phyloP scores from a whole-genome alignment of 768 basidiomycete genomes.

The Boletales sp. region DNA sequence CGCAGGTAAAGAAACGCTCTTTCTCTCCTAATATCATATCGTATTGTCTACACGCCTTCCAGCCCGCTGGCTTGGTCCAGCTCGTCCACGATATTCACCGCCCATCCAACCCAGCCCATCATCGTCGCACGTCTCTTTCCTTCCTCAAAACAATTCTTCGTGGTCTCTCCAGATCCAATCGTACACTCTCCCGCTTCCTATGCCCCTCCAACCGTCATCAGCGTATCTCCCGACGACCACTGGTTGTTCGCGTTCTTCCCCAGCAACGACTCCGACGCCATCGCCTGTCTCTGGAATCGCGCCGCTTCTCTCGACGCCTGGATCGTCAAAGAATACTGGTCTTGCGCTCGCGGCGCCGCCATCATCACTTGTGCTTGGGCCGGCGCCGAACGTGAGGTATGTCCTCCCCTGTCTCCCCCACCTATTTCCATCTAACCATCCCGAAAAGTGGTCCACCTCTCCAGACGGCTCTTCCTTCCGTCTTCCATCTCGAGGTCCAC shows the following conservation, averaged over 20 bases:
- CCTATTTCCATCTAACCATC: neutral
- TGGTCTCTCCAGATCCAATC: constrained; percentile 53
- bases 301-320: constrained; percentile 60
- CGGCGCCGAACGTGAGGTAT: constrained; percentile 57
- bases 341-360: constrained; percentile 47
- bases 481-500: constrained; percentile 57
- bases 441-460: constrained; percentile 50
- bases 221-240: constrained; percentile 52
- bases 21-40: neutral
- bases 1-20: constrained; percentile 44
- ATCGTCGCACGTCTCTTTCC: constrained; percentile 66
- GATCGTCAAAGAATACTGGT: constrained; percentile 56
- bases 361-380: constrained; percentile 65
- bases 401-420: neutral
- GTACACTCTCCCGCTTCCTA: constrained; percentile 45
- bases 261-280: constrained; percentile 49
- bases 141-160: constrained; percentile 59
- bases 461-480: constrained; percentile 46
- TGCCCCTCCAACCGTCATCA: constrained; percentile 60
- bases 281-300: constrained; percentile 64
- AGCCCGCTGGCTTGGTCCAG: constrained; percentile 74
- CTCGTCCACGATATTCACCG: constrained; percentile 64
- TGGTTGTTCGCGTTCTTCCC: constrained; percentile 80
- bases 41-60: neutral
- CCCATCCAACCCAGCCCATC: constrained; percentile 59